Evolutionary conservation across 306 rosid species (phyloP).

Genomic region (Castanea mollissima): DNA sequence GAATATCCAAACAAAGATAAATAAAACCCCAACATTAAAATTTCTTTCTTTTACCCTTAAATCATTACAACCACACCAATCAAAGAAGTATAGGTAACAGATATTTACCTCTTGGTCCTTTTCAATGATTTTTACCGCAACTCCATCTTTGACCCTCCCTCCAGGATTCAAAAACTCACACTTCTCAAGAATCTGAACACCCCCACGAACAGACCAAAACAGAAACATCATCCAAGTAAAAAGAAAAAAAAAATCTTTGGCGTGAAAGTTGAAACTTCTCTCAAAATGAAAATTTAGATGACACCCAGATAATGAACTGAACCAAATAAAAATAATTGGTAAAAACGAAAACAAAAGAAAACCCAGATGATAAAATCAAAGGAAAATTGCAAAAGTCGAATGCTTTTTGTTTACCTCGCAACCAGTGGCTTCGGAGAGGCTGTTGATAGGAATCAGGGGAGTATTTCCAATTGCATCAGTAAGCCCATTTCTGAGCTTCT

Average conservation of each 20-base stretch:
- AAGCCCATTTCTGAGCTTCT: conserved; percentile 37
- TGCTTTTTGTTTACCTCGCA: conserved; percentile 47
- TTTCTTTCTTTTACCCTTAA: background rate
- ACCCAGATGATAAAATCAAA: background rate
- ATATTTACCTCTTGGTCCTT: conserved; percentile 43
- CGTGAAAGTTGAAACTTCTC: background rate
- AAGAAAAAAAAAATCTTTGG: background rate
- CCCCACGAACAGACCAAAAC: background rate
- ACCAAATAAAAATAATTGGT: background rate
- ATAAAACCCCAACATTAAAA: background rate
- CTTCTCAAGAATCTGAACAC: conserved; percentile 71
- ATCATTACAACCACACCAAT: background rate
- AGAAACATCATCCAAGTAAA: background rate
- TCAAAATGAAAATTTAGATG: background rate
- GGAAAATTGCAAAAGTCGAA: background rate
- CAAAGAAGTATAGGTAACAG: background rate
- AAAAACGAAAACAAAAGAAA: background rate
- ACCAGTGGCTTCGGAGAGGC: conserved; percentile 92
- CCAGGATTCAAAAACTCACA: conserved; percentile 96
- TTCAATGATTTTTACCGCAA: conserved; percentile 73
- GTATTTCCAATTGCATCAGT: conserved; percentile 81
- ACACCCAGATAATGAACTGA: background rate
- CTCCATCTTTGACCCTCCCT: conserved; percentile 93
- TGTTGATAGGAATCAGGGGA: conserved; percentile 72
- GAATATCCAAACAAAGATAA: background rate